Conservation (phyloP, 2,329 filamentous ascomycete species). For the Diaporthe citri region DNA sequence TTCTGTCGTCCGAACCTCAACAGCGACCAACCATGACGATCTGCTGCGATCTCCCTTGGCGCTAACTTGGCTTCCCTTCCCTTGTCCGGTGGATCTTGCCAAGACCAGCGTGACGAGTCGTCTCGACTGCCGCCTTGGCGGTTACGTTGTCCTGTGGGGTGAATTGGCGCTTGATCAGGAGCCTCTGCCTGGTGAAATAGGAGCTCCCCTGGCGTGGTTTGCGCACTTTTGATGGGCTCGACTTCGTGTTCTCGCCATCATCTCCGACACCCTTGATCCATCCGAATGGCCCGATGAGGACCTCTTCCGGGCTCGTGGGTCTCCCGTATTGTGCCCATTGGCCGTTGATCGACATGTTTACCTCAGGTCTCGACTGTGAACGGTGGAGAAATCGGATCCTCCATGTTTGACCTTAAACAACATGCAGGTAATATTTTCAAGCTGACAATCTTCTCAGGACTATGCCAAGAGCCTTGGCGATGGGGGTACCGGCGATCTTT, state of each 20-base stretch:
- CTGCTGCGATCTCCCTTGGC: slow-evolving; percentile 15
- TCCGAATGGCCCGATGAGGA: not conserved
- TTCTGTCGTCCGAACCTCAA: slow-evolving; percentile 27
- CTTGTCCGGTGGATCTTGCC: slow-evolving; percentile 17
- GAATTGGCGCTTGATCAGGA: slow-evolving; percentile 16
- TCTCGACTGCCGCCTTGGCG: slow-evolving; percentile 25
- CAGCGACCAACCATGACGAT: slow-evolving; percentile 29
- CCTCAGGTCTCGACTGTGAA: not conserved
- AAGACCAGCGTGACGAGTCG: slow-evolving; percentile 18
- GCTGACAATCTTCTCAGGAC: slow-evolving; percentile 29
- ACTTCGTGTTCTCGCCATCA: slow-evolving; percentile 23
- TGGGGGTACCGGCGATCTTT: slow-evolving; percentile 24
- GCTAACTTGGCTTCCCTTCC: slow-evolving; percentile 16
- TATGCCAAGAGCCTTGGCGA: slow-evolving; percentile 33
- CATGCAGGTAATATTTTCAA: not conserved
- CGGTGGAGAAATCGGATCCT: slow-evolving; percentile 32
- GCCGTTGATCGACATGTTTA: not conserved
- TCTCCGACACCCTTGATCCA: slow-evolving; percentile 13
- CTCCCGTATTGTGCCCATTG: not conserved
- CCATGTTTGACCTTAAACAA: slow-evolving; percentile 7
- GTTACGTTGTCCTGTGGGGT: slow-evolving; percentile 29
- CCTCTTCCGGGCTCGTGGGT: slow-evolving; percentile 12
- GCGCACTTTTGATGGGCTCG: not conserved
- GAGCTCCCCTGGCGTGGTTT: slow-evolving; percentile 1
- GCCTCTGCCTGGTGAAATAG: not conserved